These are phyloP conservation scores for Pseudoneurospora amorphoporcata DNA, from an alignment of 495 filamentous ascomycete species.

Conservation along the genomic window DNA sequence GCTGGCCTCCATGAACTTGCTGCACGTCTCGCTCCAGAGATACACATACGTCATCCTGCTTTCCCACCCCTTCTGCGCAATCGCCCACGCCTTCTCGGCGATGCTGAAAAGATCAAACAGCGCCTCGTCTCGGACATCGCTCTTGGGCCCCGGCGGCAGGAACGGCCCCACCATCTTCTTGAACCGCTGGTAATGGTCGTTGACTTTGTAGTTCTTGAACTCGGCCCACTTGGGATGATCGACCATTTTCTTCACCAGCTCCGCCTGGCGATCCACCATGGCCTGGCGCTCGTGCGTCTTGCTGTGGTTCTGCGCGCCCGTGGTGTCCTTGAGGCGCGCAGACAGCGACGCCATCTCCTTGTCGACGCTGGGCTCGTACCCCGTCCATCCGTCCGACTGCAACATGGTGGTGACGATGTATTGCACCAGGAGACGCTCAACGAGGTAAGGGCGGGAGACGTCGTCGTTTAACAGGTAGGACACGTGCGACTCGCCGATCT, in stretches of 20 bases:
- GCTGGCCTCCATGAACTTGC: slow-evolving; percentile 17
- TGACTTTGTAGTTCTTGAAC: slow-evolving; percentile 13
- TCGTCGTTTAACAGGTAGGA: slow-evolving; percentile 16
- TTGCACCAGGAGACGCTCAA: slow-evolving; percentile 21
- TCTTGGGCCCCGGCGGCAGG: background rate
- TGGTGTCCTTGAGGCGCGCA: slow-evolving; percentile 4
- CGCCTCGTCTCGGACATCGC: slow-evolving; percentile 4
- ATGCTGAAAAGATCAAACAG: slow-evolving; percentile 20
- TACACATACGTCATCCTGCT: slow-evolving; percentile 21
- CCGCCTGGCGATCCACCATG: slow-evolving; percentile 15
- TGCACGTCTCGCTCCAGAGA: slow-evolving; percentile 18
- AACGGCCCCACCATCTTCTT: slow-evolving; percentile 12
- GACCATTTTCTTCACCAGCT: slow-evolving; percentile 9
- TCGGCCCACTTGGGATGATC: background rate
- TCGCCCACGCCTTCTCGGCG: slow-evolving; percentile 16
- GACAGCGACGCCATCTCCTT: slow-evolving; percentile 12
- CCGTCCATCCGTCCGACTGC: slow-evolving; percentile 13
- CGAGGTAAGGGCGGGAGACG: slow-evolving; percentile 15
- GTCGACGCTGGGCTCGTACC: slow-evolving; percentile 8
- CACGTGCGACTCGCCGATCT: slow-evolving; percentile 12
- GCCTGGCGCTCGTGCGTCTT: slow-evolving; percentile 17
- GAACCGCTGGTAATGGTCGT: slow-evolving; percentile 16
- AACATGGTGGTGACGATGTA: slow-evolving; percentile 21
- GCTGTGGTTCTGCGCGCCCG: background rate
- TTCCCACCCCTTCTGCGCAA: slow-evolving; percentile 19